Base-by-base conservation (phyloP, 2,329 filamentous ascomycete species). In the Aspergillus ochraceus region DNA sequence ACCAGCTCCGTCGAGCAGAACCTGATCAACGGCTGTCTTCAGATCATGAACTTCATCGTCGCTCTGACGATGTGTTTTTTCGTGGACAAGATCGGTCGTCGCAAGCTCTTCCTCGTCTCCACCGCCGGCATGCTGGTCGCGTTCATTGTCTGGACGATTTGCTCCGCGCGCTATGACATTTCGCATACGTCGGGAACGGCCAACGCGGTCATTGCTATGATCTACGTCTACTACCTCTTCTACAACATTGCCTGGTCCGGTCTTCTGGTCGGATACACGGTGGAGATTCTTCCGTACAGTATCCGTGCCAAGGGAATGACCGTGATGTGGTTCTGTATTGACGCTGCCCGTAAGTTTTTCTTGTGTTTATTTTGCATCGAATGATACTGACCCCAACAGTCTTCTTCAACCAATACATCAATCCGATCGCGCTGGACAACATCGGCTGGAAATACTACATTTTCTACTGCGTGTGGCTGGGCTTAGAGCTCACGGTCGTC, bases 211-310 rank as follows among this genome's bases (percentile, higher is more conserved):
- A 69, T 82, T 6, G 75, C 75, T 0, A 76, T 81, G 66, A 73
- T 80, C 30, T 80, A 78, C 66, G 69, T 80, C 51, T 80, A 75
- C 69, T 77, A 75, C 56, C 73, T 72, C 22, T 74, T 72, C 58
- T 78, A 79, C 64, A 76, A 76, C 58, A 65, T 79, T 46, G 77
- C 75, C 17, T 76, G 68, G 67, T 70, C 66, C 5, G 71, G 72
- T 30, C 63, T 78, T 19, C 65, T 77, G 17, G 69, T 75, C 10
- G 70, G 70, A 3, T 78, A 83, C 69, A 76, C 77, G 2, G 76
- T 77, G 55, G 80, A 83, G 63, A 81, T 83, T 61, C 68, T 81
- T 59, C 80, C 80, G 3, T 83, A 79, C 72, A 77, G 76, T 60
- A 77, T 82, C 57, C 79, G 81, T 53, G 78, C 79, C 59, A 81